phyloP scores from a whole-genome alignment of 1,284 basidiomycete species.

The Melampsora larici-populina region DNA sequence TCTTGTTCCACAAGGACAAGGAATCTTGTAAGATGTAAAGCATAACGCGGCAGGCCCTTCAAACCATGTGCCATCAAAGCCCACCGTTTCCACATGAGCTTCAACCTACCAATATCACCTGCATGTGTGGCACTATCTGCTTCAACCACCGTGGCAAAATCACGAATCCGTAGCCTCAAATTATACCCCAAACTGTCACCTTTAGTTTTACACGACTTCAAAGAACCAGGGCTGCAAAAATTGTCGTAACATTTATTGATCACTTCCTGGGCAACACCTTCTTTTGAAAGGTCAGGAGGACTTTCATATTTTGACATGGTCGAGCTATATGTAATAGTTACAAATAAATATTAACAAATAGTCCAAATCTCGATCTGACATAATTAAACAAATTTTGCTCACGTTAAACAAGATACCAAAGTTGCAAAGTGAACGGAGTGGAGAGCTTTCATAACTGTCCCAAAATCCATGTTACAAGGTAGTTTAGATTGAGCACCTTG shows the following conservation, averaged over 20 bases:
- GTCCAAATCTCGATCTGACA: too few species aligned
- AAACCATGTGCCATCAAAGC: constrained; percentile 15
- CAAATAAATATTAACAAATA: too few species aligned
- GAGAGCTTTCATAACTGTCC: too few species aligned
- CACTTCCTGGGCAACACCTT: neutral
- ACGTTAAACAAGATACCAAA: constrained; percentile 19
- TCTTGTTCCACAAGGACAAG: constrained; percentile 6
- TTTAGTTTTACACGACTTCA: neutral
- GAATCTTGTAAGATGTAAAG: constrained; percentile 2
- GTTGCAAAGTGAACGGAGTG: constrained; percentile 11
- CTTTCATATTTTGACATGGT: neutral
- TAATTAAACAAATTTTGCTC: too few species aligned
- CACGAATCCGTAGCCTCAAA: neutral
- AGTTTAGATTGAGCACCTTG: neutral
- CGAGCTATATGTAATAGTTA: neutral
- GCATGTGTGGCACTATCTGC: constrained; percentile 8
- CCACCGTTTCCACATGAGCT: constrained; percentile 15
- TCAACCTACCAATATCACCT: too few species aligned
- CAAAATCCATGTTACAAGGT: neutral
- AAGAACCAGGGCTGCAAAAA: neutral
- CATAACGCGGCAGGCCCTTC: constrained; percentile 15
- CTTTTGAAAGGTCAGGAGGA: neutral
- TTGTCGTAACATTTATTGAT: neutral
- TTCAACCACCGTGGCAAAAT: constrained; percentile 19
- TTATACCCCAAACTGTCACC: neutral